Percentiles rank a stretch among this genome's conserved stretches.
These are phyloP conservation scores for Botrytis elliptica DNA, from an alignment of 2,329 filamentous ascomycete species.

Conservation along the genomic window DNA sequence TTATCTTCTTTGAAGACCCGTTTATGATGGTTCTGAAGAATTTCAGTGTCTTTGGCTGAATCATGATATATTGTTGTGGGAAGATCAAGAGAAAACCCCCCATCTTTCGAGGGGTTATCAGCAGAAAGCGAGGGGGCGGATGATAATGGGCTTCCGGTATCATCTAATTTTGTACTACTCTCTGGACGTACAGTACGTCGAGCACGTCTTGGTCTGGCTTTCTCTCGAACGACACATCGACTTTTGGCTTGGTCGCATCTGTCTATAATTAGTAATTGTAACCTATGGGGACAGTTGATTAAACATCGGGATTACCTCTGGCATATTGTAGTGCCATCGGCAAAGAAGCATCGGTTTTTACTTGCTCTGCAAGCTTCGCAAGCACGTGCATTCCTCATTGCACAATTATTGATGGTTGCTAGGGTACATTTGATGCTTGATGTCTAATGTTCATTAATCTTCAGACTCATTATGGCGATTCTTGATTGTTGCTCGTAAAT, in stretches of 20 bases:
- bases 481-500: constrained; percentile 1
- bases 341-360: constrained; percentile 36
- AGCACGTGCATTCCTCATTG: constrained; percentile 36
- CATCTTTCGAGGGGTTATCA: constrained; percentile 11
- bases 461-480: background rate
- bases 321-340: constrained; percentile 28
- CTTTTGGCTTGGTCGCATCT: constrained; percentile 33
- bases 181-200: constrained; percentile 22
- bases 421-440: constrained; percentile 2
- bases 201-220: constrained; percentile 35
- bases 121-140: background rate
- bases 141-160: background rate
- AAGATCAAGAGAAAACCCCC: constrained; percentile 34
- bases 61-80: constrained; percentile 29
- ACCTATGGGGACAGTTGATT: background rate
- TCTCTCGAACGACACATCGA: constrained; percentile 34
- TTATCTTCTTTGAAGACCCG: constrained; percentile 27
- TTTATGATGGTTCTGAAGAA: constrained; percentile 31
- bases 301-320: constrained; percentile 21
- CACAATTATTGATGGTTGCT: background rate
- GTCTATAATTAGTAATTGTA: background rate
- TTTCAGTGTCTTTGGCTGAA: constrained; percentile 26
- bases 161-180: background rate
- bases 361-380: constrained; percentile 37
- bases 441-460: background rate